Conservation (phyloP, 2,329 filamentous ascomycete genomes). For the Lasiodiplodia sp. region DNA sequence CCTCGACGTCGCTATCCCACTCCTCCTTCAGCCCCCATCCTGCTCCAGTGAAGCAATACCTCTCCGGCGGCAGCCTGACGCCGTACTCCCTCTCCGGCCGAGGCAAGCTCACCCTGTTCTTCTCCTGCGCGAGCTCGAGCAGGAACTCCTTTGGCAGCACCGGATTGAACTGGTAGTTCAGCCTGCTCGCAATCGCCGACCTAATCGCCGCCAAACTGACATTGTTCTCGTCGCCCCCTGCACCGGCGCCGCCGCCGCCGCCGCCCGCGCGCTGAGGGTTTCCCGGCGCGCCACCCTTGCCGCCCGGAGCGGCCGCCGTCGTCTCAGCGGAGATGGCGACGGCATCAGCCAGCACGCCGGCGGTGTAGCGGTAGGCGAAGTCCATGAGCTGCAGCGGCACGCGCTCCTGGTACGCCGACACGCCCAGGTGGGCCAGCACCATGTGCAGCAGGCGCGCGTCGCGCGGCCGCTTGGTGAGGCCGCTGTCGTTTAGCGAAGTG, state of each 20-base stretch:
- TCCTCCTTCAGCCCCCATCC: constrained; percentile 65
- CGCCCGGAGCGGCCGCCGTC: constrained; percentile 21
- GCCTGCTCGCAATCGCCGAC: constrained; percentile 73
- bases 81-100: constrained; percentile 64
- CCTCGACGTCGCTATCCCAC: constrained; percentile 63
- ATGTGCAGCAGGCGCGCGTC: constrained; percentile 82
- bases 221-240: constrained; percentile 49
- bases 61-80: constrained; percentile 66
- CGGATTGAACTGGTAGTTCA: constrained; percentile 73
- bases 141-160: constrained; percentile 76
- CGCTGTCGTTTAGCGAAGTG: constrained; percentile 44
- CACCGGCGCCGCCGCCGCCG: constrained; percentile 28
- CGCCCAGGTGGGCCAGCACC: constrained; percentile 78
- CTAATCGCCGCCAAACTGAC: constrained; percentile 72
- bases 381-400: constrained; percentile 84
- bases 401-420: constrained; percentile 80
- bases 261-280: constrained; percentile 36
- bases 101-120: constrained; percentile 71
- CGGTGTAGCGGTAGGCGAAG: constrained; percentile 84
- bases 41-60: constrained; percentile 65
- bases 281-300: constrained; percentile 32
- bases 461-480: constrained; percentile 65
- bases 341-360: constrained; percentile 73
- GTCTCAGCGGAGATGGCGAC: constrained; percentile 52
- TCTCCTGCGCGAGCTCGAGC: constrained; percentile 73